Evolutionary conservation across 169 alveolate genomes (phyloP).

Genomic region (Neospora caninum): DNA sequence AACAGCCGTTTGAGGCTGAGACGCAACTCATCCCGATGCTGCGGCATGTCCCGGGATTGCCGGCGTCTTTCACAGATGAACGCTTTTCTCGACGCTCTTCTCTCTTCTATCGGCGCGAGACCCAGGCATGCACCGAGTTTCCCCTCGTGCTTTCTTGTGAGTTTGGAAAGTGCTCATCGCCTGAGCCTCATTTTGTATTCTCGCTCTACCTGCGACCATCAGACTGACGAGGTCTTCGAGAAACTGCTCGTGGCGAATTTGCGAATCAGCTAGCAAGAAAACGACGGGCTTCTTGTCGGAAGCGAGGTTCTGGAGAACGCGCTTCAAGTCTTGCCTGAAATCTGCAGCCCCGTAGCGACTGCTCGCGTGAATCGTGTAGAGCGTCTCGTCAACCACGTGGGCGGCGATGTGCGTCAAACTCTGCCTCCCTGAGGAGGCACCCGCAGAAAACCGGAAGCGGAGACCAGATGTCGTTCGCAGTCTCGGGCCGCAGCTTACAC

Average conservation of each 20-base stretch:
- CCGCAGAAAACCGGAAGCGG: not conserved
- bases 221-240: conserved; percentile 14
- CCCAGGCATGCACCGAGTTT: too few relatives aligned
- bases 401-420: conserved; percentile 68
- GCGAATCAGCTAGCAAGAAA: not conserved
- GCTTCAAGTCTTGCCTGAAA: not conserved
- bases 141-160: too few relatives aligned
- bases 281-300: not conserved
- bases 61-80: too few relatives aligned
- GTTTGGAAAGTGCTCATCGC: too few relatives aligned
- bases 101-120: too few relatives aligned
- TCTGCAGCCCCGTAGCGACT: not conserved
- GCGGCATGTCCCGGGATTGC: too few relatives aligned
- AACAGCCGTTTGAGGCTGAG: too few relatives aligned
- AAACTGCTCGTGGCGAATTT: not conserved
- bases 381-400: not conserved
- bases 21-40: too few relatives aligned
- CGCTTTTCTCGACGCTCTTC: too few relatives aligned
- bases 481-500: too few relatives aligned
- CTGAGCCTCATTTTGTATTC: too few relatives aligned
- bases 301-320: not conserved
- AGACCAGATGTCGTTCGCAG: too few relatives aligned
- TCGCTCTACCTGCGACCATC: not conserved
- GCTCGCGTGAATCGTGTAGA: not conserved
- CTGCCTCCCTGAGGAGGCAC: conserved; percentile 57